Evolutionary conservation across 345 rosid genomes (phyloP), one percentile per base, ranked within the genome.

Genomic region (Gossypium rotundifolium): DNA sequence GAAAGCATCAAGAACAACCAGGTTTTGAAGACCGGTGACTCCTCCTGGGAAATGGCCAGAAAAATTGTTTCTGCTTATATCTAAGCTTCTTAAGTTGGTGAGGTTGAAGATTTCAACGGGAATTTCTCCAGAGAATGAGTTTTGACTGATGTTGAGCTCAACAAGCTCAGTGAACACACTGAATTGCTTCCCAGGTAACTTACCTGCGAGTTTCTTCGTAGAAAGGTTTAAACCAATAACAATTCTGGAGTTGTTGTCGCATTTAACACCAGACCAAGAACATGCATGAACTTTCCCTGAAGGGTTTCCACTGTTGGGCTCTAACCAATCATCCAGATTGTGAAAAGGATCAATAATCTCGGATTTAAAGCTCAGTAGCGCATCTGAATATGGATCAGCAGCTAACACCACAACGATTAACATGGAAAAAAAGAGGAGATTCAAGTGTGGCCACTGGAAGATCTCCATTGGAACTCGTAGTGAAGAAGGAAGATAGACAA

Each of bases 31-130:
- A 57, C 83, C 74, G 7, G 85, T 87, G 73, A 85, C 73, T 38
- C 86, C 91, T 14, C 73, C 71, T 0, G 93, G 97, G 73, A 94
- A 91, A 52, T 72, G 79, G 5, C 89, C 88, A 0, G 97, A 89
- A 75, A 94, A 92, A 79, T 91, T 94, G 88, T 94, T 94, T 79
- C 91, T 79, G 83, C 97, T 88, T 46, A 94, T 81, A 79, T 91
- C 98, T 38, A 94, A 88, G 82, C 86, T 88, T 79, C 73, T 76
- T 9, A 94, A 86, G 78, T 53, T 81, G 1, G 80, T 78, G 52
- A 94, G 78, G 76, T 80, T 83, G 79, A 87, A 91, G 74, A 91
- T 81, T 69, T 82, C 89, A 17, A 58, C 70, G 0, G 98, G 95
- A 42, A 94, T 84, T 76, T 83, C 76, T 11, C 93, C 90, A 11